Conservation (phyloP, 169 alveolate species). For the Cryptosporidium baileyi region DNA sequence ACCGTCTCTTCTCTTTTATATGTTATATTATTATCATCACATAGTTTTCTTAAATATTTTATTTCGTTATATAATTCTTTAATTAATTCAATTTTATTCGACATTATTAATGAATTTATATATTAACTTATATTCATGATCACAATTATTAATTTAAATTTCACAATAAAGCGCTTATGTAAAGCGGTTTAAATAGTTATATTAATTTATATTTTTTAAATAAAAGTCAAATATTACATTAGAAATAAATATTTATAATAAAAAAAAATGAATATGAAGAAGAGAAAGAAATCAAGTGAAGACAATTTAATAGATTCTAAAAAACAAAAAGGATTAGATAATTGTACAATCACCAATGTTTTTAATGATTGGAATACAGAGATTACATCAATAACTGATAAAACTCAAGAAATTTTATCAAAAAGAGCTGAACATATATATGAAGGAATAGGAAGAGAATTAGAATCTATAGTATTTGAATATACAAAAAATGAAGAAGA, state of each 20-base stretch:
- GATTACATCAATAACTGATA: slow-evolving; percentile 11
- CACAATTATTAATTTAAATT: too few species aligned
- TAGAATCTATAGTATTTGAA: slow-evolving; percentile 8
- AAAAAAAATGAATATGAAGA: too few species aligned
- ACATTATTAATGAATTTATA: too few species aligned
- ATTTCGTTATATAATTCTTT: slow-evolving; percentile 25
- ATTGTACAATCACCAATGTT: neutral
- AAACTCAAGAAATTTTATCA: neutral
- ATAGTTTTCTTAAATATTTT: slow-evolving; percentile 23
- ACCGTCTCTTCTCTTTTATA: slow-evolving; percentile 25
- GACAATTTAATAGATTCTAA: neutral
- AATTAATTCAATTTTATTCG: slow-evolving; percentile 23
- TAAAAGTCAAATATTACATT: too few species aligned
- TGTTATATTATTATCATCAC: slow-evolving; percentile 21
- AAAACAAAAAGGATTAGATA: neutral
- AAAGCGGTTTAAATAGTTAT: too few species aligned
- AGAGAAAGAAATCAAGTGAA: neutral
- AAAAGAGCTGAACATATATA: neutral
- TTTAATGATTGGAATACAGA: slow-evolving; percentile 64
- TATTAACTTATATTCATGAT: too few species aligned
- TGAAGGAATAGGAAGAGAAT: slow-evolving; percentile 31
- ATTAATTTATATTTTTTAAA: too few species aligned
- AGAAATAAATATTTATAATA: too few species aligned
- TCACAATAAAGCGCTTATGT: too few species aligned
- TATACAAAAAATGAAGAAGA: slow-evolving; percentile 13